Evolutionary conservation across 176 grass and related monocot species (phyloP).

Genomic region (Calamus simplicifolius): DNA sequence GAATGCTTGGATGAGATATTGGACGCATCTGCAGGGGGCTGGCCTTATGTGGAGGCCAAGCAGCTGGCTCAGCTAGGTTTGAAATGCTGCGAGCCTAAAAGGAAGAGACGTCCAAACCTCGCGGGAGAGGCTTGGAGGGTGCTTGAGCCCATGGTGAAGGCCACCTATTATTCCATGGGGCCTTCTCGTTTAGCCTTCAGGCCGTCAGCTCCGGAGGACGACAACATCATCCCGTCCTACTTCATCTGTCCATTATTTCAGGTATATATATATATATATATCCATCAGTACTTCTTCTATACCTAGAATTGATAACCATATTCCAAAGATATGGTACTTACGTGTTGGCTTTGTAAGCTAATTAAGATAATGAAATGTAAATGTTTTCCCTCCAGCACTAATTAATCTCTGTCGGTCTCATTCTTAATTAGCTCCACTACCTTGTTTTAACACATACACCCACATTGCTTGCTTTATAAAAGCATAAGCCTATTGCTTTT

Average conservation of each 20-base stretch:
- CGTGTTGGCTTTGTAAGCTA: too few relatives aligned
- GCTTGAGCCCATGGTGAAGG: slow-evolving; percentile 46
- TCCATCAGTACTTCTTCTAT: too few relatives aligned
- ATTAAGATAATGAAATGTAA: too few relatives aligned
- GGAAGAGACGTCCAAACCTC: slow-evolving; percentile 43
- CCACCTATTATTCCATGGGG: slow-evolving; percentile 5
- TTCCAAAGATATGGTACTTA: too few relatives aligned
- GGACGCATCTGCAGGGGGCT: slow-evolving; percentile 46
- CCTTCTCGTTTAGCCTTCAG: not conserved
- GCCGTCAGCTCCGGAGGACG: too few relatives aligned
- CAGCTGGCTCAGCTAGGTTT: slow-evolving; percentile 43
- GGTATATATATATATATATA: too few relatives aligned
- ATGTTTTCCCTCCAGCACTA: too few relatives aligned
- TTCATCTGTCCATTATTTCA: slow-evolving; percentile 51
- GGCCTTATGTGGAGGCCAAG: slow-evolving; percentile 33
- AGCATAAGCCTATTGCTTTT: not conserved
- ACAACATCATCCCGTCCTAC: slow-evolving; percentile 18
- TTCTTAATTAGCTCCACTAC: too few relatives aligned
- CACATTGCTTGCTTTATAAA: slow-evolving; percentile 1
- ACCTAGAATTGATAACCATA: too few relatives aligned
- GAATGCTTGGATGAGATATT: slow-evolving; percentile 36
- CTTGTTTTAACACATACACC: too few relatives aligned
- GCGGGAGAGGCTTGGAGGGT: slow-evolving; percentile 42
- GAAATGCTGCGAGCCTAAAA: slow-evolving; percentile 35
- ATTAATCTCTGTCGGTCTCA: too few relatives aligned